Evolutionary conservation across 805 yeast species (phyloP).

Genomic region (Metschnikowia santaceciliae): DNA sequence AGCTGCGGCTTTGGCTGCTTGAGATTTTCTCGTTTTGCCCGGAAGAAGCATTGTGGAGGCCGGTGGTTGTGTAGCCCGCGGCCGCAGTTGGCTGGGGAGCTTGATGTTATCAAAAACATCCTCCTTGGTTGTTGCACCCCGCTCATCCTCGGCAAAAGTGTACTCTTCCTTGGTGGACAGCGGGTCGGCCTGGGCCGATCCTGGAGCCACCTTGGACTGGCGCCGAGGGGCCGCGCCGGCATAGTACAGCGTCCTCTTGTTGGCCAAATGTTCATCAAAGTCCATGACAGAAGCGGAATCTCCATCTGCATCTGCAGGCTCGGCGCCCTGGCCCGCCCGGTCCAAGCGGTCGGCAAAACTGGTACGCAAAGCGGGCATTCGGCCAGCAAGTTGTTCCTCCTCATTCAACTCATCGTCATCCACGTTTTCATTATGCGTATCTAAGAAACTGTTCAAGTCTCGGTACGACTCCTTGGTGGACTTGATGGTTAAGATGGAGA

Average conservation of each 20-base stretch:
- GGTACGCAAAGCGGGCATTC: slow-evolving; percentile 29
- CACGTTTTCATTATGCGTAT: slow-evolving; percentile 22
- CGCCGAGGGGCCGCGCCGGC: slow-evolving; percentile 27
- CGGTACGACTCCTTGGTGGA: slow-evolving; percentile 64
- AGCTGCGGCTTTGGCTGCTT: background rate
- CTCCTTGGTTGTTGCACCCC: background rate
- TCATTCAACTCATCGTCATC: slow-evolving; percentile 20
- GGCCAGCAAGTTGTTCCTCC: slow-evolving; percentile 15
- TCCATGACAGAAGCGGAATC: slow-evolving; percentile 40
- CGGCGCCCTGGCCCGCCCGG: slow-evolving; percentile 27
- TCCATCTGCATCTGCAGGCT: slow-evolving; percentile 25
- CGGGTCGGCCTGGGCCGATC: background rate
- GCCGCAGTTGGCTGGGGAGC: slow-evolving; percentile 31
- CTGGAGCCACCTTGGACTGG: slow-evolving; percentile 5
- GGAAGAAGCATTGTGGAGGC: slow-evolving; percentile 37
- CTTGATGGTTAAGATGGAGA: slow-evolving; percentile 67
- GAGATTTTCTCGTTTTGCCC: slow-evolving; percentile 8
- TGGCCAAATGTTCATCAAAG: slow-evolving; percentile 37
- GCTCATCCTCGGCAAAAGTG: slow-evolving; percentile 8
- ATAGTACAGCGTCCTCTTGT: slow-evolving; percentile 38
- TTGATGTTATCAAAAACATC: slow-evolving; percentile 44
- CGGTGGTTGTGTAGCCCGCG: slow-evolving; percentile 24
- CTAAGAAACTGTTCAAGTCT: slow-evolving; percentile 46
- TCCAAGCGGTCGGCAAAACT: slow-evolving; percentile 42
- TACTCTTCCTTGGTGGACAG: slow-evolving; percentile 11